Evolutionary conservation across 192 early-diverging fungal species (phyloP).

Genomic region (Diversispora eburnea): DNA sequence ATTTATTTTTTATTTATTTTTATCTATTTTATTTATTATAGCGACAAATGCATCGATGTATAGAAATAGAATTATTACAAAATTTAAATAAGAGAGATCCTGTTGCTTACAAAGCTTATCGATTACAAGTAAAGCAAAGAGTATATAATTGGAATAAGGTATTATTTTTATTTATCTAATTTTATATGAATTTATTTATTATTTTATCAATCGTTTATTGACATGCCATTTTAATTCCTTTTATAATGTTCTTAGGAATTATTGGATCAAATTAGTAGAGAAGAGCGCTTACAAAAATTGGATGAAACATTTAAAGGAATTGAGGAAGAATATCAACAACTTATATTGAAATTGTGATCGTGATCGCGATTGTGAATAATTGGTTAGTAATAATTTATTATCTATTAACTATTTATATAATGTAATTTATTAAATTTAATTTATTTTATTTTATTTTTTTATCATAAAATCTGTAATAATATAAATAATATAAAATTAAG

Average conservation of each 20-base stretch:
- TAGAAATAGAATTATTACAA: slow-evolving; percentile 73
- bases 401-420: neutral
- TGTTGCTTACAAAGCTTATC: slow-evolving; percentile 50
- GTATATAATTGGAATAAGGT: slow-evolving; percentile 77
- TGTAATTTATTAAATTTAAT: no score
- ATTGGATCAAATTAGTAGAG: slow-evolving; percentile 58
- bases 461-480: no score
- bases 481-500: no score
- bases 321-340: slow-evolving; percentile 71
- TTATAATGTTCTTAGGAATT: slow-evolving; percentile 47
- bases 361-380: slow-evolving; percentile 51
- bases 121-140: slow-evolving; percentile 80
- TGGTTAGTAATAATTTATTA: no score
- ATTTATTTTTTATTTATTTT: neutral
- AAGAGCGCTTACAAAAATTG: slow-evolving; percentile 67
- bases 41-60: slow-evolving; percentile 77
- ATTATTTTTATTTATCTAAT: slow-evolving; percentile 16
- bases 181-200: neutral
- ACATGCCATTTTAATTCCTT: neutral
- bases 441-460: no score
- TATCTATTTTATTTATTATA: slow-evolving; percentile 29
- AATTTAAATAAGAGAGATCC: slow-evolving; percentile 53
- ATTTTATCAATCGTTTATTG: slow-evolving; percentile 12
- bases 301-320: slow-evolving; percentile 71
- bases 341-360: slow-evolving; percentile 47